Conservation (phyloP, 305 asterid genomes). For the Fraxinus albicans region DNA sequence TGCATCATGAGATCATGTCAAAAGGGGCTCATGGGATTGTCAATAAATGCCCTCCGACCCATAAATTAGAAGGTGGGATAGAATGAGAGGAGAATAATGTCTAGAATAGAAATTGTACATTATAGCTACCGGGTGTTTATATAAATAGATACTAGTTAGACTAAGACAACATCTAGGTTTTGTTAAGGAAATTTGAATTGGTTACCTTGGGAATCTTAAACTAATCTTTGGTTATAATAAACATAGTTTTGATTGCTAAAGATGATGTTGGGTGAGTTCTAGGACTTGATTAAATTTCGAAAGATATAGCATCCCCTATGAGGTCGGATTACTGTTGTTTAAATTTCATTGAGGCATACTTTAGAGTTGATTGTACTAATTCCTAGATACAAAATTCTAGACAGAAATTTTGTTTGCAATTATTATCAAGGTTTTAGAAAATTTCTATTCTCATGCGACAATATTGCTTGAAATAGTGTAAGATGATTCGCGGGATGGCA, state of each 20-base stretch:
- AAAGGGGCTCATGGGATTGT: neutral
- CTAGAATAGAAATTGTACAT: neutral
- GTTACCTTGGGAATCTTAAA: neutral
- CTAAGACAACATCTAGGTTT: neutral
- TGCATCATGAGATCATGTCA: neutral
- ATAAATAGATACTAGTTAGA: neutral
- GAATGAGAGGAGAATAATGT: neutral
- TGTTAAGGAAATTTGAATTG: neutral
- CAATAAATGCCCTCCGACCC: neutral
- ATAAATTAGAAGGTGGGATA: neutral
- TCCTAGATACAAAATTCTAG: neutral
- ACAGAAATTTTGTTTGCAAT: neutral
- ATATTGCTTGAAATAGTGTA: neutral
- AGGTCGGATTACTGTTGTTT: neutral
- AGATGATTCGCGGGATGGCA: neutral
- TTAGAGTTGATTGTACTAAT: neutral
- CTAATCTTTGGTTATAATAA: neutral
- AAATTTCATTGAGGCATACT: neutral
- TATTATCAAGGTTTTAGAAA: neutral
- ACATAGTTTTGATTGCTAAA: neutral
- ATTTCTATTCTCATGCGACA: neutral
- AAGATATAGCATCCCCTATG: neutral
- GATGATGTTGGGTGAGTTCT: neutral
- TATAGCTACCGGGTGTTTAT: neutral
- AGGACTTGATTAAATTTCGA: neutral